A percentile compares a stretch with the other conserved stretches of the same genome.
Conservation (phyloP, 179 eudicot genomes). For the Silene vulgaris region DNA sequence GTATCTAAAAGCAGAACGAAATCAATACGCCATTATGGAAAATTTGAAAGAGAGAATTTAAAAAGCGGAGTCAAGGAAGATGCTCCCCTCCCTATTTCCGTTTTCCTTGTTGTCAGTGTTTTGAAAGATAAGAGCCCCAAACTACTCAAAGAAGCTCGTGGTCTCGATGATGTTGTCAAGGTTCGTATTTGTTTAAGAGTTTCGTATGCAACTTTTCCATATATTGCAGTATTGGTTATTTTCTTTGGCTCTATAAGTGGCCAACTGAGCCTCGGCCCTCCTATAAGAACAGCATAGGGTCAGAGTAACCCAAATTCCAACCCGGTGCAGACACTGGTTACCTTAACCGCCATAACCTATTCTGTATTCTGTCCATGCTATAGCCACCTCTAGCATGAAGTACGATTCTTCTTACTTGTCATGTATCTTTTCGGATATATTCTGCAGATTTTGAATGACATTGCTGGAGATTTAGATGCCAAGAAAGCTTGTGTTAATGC, state of each 20-base stretch:
- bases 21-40: conserved; percentile 74
- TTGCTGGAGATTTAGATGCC: conserved; percentile 85
- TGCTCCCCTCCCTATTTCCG: conserved; percentile 76
- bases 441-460: conserved; percentile 79
- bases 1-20: conserved; percentile 63
- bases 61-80: conserved; percentile 44
- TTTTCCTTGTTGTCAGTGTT: conserved; percentile 91
- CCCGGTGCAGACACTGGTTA: too few species aligned
- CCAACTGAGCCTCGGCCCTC: too few species aligned
- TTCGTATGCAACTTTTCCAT: background rate
- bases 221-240: too few species aligned
- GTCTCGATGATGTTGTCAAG: conserved; percentile 97
- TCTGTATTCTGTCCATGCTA: background rate
- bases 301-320: too few species aligned
- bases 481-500: conserved; percentile 85
- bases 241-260: background rate
- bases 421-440: background rate
- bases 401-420: background rate
- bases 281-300: too few species aligned
- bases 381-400: background rate
- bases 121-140: conserved; percentile 82
- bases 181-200: conserved; percentile 32
- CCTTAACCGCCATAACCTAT: too few species aligned
- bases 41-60: conserved; percentile 75
- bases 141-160: conserved; percentile 83